These are phyloP conservation scores for Pulveroboletus sp. DNA, from an alignment of 768 basidiomycete species.

Conservation along the genomic window DNA sequence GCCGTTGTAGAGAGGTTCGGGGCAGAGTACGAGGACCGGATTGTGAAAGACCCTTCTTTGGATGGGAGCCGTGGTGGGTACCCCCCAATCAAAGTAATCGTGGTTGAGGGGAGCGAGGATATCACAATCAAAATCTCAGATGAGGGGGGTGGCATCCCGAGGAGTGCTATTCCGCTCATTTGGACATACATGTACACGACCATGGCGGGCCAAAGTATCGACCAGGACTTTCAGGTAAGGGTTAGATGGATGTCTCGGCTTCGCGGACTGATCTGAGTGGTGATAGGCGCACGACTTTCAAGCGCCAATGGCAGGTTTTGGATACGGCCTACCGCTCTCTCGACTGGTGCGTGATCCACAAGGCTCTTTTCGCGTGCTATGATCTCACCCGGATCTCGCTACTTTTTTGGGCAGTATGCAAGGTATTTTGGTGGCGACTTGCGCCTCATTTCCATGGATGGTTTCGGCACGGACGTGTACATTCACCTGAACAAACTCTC, in stretches of 20 bases:
- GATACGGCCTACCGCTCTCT: conserved; percentile 89
- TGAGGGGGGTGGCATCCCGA: conserved; percentile 88
- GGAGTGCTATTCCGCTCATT: conserved; percentile 83
- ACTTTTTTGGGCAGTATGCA: conserved; percentile 58
- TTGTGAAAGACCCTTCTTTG: background rate
- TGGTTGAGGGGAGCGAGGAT: conserved; percentile 96
- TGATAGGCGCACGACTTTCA: conserved; percentile 80
- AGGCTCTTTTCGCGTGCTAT: background rate
- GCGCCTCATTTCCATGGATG: conserved; percentile 93
- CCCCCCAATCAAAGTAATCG: conserved; percentile 43
- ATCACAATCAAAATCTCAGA: conserved; percentile 99
- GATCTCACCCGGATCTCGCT: background rate
- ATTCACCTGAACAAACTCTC: conserved; percentile 85
- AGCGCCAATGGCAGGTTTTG: conserved; percentile 97
- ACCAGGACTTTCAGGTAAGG: conserved; percentile 57
- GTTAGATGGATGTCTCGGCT: background rate
- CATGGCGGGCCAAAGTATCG: conserved; percentile 66
- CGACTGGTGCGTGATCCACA: conserved; percentile 57
- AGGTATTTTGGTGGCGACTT: conserved; percentile 93
- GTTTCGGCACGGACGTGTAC: conserved; percentile 89
- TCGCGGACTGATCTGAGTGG: background rate
- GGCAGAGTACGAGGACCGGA: conserved; percentile 59
- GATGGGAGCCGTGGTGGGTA: conserved; percentile 9
- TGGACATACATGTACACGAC: conserved; percentile 99
- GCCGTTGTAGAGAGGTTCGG: conserved; percentile 94